Evolutionary conservation across 106 monocot species (phyloP).

Genomic region (Xerophyta viscosa): DNA sequence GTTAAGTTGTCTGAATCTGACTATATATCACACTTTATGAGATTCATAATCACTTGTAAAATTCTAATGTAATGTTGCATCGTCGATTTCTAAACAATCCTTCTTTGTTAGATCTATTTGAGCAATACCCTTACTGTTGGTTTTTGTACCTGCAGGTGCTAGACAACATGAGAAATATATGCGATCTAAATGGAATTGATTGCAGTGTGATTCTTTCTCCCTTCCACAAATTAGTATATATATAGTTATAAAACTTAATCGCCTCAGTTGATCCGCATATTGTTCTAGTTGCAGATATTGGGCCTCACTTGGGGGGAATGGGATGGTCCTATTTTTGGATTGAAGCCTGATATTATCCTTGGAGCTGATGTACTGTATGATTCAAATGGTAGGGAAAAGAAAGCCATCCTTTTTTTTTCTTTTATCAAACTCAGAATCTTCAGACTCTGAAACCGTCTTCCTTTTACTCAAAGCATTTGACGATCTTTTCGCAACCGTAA

Average conservation of each 20-base stretch:
- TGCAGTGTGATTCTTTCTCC: slow-evolving; percentile 40
- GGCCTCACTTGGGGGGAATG: slow-evolving; percentile 93
- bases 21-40: no score
- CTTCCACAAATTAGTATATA: not conserved
- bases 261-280: not conserved
- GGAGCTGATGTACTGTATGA: slow-evolving; percentile 95
- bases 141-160: slow-evolving; percentile 48
- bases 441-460: no score
- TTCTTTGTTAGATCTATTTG: not conserved
- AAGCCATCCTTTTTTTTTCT: not conserved
- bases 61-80: no score
- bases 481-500: slow-evolving; percentile 76
- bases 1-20: no score
- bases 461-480: slow-evolving; percentile 55
- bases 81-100: no score
- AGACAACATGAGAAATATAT: slow-evolving; percentile 73
- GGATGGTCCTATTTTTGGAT: slow-evolving; percentile 60
- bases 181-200: slow-evolving; percentile 56
- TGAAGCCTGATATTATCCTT: slow-evolving; percentile 73
- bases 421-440: not conserved
- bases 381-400: slow-evolving; percentile 31
- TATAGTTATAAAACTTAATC: not conserved
- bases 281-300: slow-evolving; percentile 41
- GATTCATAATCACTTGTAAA: no score
- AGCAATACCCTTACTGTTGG: not conserved